A percentile compares a stretch with the other conserved stretches of the same genome.
Conservation (phyloP, 805 yeast species). For the Ogataea sp. region DNA sequence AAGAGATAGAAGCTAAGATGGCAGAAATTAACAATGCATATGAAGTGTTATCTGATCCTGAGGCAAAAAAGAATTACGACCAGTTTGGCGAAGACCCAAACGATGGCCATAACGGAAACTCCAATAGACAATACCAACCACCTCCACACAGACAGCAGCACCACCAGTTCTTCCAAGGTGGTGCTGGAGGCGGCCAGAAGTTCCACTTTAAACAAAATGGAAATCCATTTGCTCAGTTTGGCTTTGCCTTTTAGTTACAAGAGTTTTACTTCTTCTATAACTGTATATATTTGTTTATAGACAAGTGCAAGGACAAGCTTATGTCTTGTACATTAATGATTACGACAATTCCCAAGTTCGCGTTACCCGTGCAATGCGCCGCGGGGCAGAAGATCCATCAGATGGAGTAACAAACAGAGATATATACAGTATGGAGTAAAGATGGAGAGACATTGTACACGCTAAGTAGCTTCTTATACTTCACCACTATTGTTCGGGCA, state of each 20-base stretch:
- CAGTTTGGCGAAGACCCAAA: conserved; percentile 17
- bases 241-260: not conserved
- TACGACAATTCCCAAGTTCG: too few species aligned
- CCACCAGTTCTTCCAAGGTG: conserved; percentile 3
- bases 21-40: conserved; percentile 91
- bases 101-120: conserved; percentile 8
- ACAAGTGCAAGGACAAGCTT: too few species aligned
- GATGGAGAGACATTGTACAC: too few species aligned
- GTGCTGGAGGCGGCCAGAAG: conserved; percentile 5
- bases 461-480: too few species aligned
- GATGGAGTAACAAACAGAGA: too few species aligned
- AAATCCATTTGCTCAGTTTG: conserved; percentile 3
- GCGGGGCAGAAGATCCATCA: too few species aligned
- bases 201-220: conserved; percentile 5
- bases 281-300: not conserved
- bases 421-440: too few species aligned
- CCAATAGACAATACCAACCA: conserved; percentile 6
- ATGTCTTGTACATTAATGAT: too few species aligned
- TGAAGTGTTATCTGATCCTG: conserved; percentile 68
- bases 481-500: too few species aligned
- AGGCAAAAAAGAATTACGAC: conserved; percentile 60
- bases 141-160: conserved; percentile 3
- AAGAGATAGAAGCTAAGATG: conserved; percentile 75
- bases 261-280: too few species aligned
- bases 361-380: not conserved